Percentiles rank a stretch among this genome's conserved stretches.
Evolutionary conservation across 2,329 filamentous ascomycete species (phyloP).

Genomic region (Botrytis tulipae): DNA sequence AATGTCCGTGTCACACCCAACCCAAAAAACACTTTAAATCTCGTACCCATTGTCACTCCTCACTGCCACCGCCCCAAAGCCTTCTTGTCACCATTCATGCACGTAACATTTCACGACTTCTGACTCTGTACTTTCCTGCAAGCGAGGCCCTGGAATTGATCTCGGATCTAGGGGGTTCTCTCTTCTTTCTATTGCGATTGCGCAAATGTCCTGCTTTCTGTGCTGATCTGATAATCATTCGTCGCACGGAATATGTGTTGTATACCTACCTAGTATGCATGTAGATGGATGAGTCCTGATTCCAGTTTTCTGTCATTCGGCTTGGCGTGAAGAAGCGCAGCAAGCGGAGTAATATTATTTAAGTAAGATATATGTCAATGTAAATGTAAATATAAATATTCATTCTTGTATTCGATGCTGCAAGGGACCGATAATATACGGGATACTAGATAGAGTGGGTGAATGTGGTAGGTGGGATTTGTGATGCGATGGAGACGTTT

Average conservation of each 20-base stretch:
- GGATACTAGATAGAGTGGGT: slow-evolving; percentile 3
- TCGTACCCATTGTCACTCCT: not conserved
- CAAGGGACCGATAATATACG: slow-evolving; percentile 7
- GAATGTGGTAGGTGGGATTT: not conserved
- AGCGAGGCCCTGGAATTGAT: not conserved
- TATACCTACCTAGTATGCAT: not conserved
- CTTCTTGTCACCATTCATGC: not conserved
- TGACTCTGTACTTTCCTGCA: not conserved
- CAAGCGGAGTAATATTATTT: not conserved
- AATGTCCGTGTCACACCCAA: not conserved
- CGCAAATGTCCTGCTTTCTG: not conserved
- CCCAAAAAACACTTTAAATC: not conserved
- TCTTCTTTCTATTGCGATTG: not conserved
- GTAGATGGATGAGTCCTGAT: not conserved
- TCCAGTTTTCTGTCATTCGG: not conserved
- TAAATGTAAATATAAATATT: not conserved
- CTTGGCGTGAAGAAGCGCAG: not conserved
- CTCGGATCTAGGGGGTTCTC: not conserved
- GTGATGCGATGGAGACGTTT: not conserved
- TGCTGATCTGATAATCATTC: not conserved
- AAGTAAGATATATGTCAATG: no score
- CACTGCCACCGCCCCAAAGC: slow-evolving; percentile 1
- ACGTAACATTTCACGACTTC: not conserved
- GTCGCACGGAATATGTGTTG: not conserved
- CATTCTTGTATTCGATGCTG: not conserved